Evolutionary conservation across 75 land plant genomes (phyloP), one percentile per base, ranked within the genome.

Genomic region (Pinus tabuliformis): DNA sequence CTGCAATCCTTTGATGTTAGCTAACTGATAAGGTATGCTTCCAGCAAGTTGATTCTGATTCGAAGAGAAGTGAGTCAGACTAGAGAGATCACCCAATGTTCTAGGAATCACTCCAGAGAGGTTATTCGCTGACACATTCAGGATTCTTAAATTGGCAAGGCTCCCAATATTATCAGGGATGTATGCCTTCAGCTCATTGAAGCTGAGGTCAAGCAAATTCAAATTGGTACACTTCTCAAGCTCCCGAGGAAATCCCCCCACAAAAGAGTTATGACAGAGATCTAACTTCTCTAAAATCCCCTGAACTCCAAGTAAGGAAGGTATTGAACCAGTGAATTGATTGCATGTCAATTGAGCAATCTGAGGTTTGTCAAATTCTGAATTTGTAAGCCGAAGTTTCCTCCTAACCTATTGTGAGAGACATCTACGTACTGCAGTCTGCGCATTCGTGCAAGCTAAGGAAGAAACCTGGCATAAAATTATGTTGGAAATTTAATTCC

Each of bases 401-500:
- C 85, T 20, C 52, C 28, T 18, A 83, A 63, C 2, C 33, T 57
- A 59, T 83, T 83, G 21, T 62, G 33, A 5, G 77, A 72, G 17
- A 80, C 1, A 15, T 81, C 65, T 58, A 83, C 0, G 26, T 21
- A 26, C 70, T 64, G 42, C 24, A 82, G 77, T 57, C 58, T 57
- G 42, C 56, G 26, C 28, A 74, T 64, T n/a, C 45, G 56, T 17
- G 54, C 60, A 45, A 82, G 49, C 6, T 59, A 75, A 15, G 71
- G 56, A 14, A 83, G 83, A 75, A 58, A 2, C 86, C 86, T n/a
- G 70, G 30, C 18, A 86, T 71, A 4, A n/a, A 57, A 60, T 83
- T 26, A 0, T 26, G 26, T 26, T 26, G 26, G 26, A 26, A 26
- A 26, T 0, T 26, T 26, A 26, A 26, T 26, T 26, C 26, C 26